A percentile compares a stretch with the other conserved stretches of the same genome.
These are phyloP conservation scores for Sporisorium exsertum DNA, from an alignment of 1,284 basidiomycete genomes.

Conservation along the genomic window DNA sequence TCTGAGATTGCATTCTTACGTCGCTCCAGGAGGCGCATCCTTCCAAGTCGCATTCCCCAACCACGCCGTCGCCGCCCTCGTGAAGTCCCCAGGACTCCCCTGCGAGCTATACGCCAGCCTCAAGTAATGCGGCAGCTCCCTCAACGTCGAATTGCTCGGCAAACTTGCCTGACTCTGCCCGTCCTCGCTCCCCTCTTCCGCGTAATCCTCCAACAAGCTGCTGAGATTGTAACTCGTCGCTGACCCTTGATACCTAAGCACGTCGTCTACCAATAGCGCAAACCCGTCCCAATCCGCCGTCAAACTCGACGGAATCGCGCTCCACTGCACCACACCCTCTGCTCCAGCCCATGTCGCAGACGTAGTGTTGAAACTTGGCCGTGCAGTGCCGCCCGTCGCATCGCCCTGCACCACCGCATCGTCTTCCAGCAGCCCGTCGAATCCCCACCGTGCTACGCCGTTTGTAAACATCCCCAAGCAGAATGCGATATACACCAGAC, in stretches of 20 bases:
- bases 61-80: conserved; percentile 80
- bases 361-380: conserved; percentile 76
- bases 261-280: conserved; percentile 83
- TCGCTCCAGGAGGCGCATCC: conserved; percentile 34
- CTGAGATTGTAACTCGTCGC: conserved; percentile 70
- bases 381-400: conserved; percentile 77
- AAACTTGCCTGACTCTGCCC: background rate
- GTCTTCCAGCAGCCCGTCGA: conserved; percentile 84
- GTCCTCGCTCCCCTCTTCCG: background rate
- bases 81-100: conserved; percentile 83
- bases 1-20: conserved; percentile 11
- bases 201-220: conserved; percentile 20
- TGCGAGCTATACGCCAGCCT: conserved; percentile 76
- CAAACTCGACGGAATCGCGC: conserved; percentile 72
- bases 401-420: conserved; percentile 80
- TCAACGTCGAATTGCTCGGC: conserved; percentile 72
- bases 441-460: conserved; percentile 70
- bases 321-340: conserved; percentile 74
- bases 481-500: conserved; percentile 82
- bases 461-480: conserved; percentile 80
- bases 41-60: conserved; percentile 82
- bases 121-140: conserved; percentile 79
- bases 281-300: conserved; percentile 77
- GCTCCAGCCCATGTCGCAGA: conserved; percentile 8
- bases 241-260: conserved; percentile 79